phyloP scores from a whole-genome alignment of 169 alveolate genomes.

The Plasmodium reichenowi region DNA sequence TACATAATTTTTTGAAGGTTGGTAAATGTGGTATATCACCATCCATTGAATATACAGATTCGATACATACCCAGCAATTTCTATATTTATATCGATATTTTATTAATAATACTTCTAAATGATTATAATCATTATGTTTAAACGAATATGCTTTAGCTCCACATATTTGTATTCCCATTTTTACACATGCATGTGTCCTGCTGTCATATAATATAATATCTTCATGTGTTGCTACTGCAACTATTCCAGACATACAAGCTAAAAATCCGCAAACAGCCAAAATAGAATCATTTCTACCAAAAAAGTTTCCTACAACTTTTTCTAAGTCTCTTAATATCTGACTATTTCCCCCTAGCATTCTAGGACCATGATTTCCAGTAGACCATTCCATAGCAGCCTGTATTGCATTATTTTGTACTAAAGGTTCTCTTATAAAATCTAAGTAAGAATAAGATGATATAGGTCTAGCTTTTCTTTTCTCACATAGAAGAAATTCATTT shows the following conservation, averaged over 20 bases:
- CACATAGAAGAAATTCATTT: constrained; percentile 78
- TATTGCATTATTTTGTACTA: constrained; percentile 85
- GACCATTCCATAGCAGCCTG: constrained; percentile 83
- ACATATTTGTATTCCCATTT: constrained; percentile 81
- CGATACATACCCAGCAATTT: constrained; percentile 86
- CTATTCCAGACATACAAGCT: constrained; percentile 85
- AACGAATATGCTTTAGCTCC: constrained; percentile 83
- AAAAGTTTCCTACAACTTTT: constrained; percentile 78
- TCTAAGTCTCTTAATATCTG: constrained; percentile 82
- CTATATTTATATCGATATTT: constrained; percentile 75
- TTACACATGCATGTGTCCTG: constrained; percentile 83
- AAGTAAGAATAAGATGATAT: constrained; percentile 85
- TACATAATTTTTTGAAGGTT: constrained; percentile 78
- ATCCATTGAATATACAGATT: constrained; percentile 92
- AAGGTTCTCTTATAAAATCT: constrained; percentile 82
- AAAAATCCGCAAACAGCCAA: constrained; percentile 83
- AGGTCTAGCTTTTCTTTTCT: constrained; percentile 78
- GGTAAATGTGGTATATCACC: constrained; percentile 90
- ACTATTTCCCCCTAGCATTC: constrained; percentile 87
- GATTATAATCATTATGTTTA: constrained; percentile 85
- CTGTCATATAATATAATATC: constrained; percentile 80
- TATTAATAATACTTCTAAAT: constrained; percentile 77
- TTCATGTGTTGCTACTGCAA: constrained; percentile 80
- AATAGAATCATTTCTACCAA: constrained; percentile 85
- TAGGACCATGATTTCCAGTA: constrained; percentile 88